Evolutionary conservation across 2,329 filamentous ascomycete species (phyloP), one percentile per base, ranked within the genome.

Genomic region (Phyllosticta citribraziliensis): DNA sequence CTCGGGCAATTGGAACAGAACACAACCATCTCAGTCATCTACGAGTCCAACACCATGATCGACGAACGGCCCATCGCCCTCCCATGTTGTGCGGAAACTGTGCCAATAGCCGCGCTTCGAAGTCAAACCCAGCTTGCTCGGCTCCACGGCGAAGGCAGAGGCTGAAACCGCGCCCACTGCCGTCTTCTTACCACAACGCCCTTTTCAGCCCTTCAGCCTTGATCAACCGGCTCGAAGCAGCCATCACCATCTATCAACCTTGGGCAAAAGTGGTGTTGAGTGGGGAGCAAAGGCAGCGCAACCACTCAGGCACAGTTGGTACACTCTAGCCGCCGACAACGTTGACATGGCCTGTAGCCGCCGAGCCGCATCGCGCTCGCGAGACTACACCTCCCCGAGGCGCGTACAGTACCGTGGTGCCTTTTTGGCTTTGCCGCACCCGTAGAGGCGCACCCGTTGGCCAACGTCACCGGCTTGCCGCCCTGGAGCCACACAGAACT

Each of bases 121-220:
- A 40, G 53, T 3, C 35, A 20, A 9, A 35, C 27, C 22, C 53
- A 30, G 56, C 58, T 60, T 53, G 58, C 24, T 30, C 57, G n/a
- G 12, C 19, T 14, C 17, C 55, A 52, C 40, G 52, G 57, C 57
- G 52, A 24, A 25, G 52, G 20, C 57, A 20, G 54, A 52, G 56
- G 50, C 57, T 52, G 57, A 58, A 55, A 59, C 57, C 52, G 17
- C 33, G 2, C 14, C 52, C 35, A 40, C 22, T 35, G 3, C 52
- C n/a, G 57, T 51, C 33, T 25, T 53, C 27, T 17, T 59, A 35
- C 57, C 57, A 47, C 4, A 30, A 52, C 51, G 22, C 11, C 54
- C 25, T 52, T 56, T 54, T 60, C 58, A 60, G 58, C 53, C 58
- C 27, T 60, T 52, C 35, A 9, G 19, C 52, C 12, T 19, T 17